Conservation (phyloP, 2,329 filamentous ascomycete genomes). For the Bipolaris victoriae region DNA sequence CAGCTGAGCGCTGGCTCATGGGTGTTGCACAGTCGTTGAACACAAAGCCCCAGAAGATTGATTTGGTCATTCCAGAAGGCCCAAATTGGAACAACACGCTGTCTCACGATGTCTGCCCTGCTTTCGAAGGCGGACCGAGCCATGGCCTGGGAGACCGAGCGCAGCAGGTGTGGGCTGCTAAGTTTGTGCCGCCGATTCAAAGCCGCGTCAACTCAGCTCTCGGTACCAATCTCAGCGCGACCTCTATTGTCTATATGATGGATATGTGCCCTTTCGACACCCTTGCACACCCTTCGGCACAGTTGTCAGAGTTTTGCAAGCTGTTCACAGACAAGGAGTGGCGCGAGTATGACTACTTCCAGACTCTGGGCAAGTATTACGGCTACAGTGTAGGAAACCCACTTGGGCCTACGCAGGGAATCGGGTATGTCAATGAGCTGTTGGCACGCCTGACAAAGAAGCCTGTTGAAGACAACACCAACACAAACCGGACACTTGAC, state of each 20-base stretch:
- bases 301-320: slow-evolving; percentile 73
- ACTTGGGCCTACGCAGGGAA: slow-evolving; percentile 82
- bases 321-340: slow-evolving; percentile 78
- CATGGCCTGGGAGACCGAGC: slow-evolving; percentile 58
- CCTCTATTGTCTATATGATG: slow-evolving; percentile 77
- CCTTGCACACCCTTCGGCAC: slow-evolving; percentile 62
- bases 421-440: slow-evolving; percentile 87
- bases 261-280: slow-evolving; percentile 87
- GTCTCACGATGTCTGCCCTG: slow-evolving; percentile 72
- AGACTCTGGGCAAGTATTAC: slow-evolving; percentile 84
- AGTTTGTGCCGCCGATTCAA: slow-evolving; percentile 72
- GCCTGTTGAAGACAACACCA: slow-evolving; percentile 74
- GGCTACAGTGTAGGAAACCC: slow-evolving; percentile 77
- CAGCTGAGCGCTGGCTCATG: slow-evolving; percentile 74
- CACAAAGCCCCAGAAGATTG: slow-evolving; percentile 48
- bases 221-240: slow-evolving; percentile 67
- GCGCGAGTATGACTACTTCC: slow-evolving; percentile 79
- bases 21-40: slow-evolving; percentile 69
- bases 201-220: slow-evolving; percentile 72
- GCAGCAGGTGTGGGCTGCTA: slow-evolving; percentile 63
- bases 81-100: slow-evolving; percentile 78
- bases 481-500: slow-evolving; percentile 79
- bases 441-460: slow-evolving; percentile 75
- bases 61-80: slow-evolving; percentile 72
- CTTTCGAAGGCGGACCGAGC: slow-evolving; percentile 68